Conservation (phyloP, 192 early-diverging fungal genomes). For the Umbelopsis vinacea region DNA sequence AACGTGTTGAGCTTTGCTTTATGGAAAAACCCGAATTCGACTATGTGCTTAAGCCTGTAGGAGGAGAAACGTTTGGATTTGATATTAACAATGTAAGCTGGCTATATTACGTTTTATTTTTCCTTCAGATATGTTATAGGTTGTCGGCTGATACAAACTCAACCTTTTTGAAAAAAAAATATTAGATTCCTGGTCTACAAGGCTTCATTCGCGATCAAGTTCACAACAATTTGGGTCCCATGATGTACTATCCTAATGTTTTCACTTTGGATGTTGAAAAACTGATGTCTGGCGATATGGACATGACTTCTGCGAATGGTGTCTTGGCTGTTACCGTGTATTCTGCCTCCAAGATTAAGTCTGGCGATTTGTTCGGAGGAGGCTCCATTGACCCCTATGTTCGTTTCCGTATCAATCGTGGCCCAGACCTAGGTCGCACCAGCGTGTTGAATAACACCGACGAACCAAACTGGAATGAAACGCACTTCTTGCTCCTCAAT, state of each 20-base stretch:
- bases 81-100: slow-evolving; percentile 68
- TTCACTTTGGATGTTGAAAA: slow-evolving; percentile 37
- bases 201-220: slow-evolving; percentile 64
- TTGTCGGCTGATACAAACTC: no score
- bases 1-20: slow-evolving; percentile 72
- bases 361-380: slow-evolving; percentile 8
- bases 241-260: slow-evolving; percentile 44
- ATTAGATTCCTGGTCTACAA: slow-evolving; percentile 66
- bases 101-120: no score
- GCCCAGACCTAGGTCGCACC: slow-evolving; percentile 35
- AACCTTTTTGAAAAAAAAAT: background rate
- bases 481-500: slow-evolving; percentile 33
- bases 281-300: slow-evolving; percentile 36
- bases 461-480: slow-evolving; percentile 40
- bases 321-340: slow-evolving; percentile 35
- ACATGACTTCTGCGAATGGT: slow-evolving; percentile 40
- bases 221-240: slow-evolving; percentile 57
- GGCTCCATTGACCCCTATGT: slow-evolving; percentile 32
- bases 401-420: slow-evolving; percentile 39
- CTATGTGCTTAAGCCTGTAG: slow-evolving; percentile 81
- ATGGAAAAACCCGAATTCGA: slow-evolving; percentile 74
- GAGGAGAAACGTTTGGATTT: slow-evolving; percentile 65
- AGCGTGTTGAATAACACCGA: slow-evolving; percentile 22
- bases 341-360: slow-evolving; percentile 26
- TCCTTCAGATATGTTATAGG: background rate